phyloP scores from a whole-genome alignment of 2,329 filamentous ascomycete species.

The Fusarium nisikadoi region DNA sequence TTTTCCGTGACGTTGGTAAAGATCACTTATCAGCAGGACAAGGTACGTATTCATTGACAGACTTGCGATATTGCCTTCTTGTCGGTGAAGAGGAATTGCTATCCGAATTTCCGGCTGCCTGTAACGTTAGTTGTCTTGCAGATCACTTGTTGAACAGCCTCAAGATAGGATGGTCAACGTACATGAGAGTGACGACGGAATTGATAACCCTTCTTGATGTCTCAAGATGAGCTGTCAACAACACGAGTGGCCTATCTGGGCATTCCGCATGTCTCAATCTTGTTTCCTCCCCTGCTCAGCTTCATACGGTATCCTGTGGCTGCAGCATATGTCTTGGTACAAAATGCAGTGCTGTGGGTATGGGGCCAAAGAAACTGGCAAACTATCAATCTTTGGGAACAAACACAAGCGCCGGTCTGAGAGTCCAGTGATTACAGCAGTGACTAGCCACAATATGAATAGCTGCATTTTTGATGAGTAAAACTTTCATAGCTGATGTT shows the following conservation, averaged over 20 bases:
- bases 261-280: not conserved
- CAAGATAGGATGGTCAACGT: slow-evolving; percentile 17
- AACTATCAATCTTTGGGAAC: not conserved
- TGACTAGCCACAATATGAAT: slow-evolving; percentile 1
- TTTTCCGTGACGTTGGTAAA: slow-evolving; percentile 12
- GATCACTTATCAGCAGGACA: slow-evolving; percentile 5
- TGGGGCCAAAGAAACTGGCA: not conserved
- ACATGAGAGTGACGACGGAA: slow-evolving; percentile 19
- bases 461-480: slow-evolving; percentile 1
- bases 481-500: not conserved
- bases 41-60: not conserved
- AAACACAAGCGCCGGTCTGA: slow-evolving; percentile 13
- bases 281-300: slow-evolving; percentile 9
- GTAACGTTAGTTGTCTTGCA: not conserved
- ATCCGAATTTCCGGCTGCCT: slow-evolving; percentile 15
- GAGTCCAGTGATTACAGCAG: slow-evolving; percentile 8
- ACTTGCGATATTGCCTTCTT: slow-evolving; percentile 20
- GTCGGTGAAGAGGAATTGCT: slow-evolving; percentile 25
- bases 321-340: slow-evolving; percentile 5
- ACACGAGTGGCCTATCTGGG: not conserved
- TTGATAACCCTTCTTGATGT: not conserved
- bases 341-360: not conserved
- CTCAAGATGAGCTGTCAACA: slow-evolving; percentile 12
- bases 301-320: not conserved
- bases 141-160: slow-evolving; percentile 9